These are phyloP conservation scores for Eucalyptus pauciflora DNA, from an alignment of 345 rosid genomes.

Conservation along the genomic window DNA sequence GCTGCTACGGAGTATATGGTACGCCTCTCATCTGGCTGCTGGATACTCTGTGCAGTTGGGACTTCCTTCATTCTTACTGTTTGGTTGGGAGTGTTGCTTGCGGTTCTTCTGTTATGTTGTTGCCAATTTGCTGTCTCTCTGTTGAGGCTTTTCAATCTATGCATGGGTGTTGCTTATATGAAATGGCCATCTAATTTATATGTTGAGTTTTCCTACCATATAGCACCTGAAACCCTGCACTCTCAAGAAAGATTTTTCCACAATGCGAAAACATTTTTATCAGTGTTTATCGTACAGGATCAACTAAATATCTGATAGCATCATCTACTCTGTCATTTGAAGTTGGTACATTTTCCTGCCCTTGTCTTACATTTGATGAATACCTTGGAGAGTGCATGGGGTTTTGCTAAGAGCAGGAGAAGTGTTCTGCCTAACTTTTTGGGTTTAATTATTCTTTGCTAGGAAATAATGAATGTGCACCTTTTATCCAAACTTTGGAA, in stretches of 20 bases:
- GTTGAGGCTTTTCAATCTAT: not conserved
- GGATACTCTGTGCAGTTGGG: not conserved
- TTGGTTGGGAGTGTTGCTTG: not conserved
- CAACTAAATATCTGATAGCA: not conserved
- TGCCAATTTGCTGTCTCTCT: not conserved
- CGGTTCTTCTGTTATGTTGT: not conserved
- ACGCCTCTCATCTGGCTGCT: not conserved
- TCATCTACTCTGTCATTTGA: not conserved
- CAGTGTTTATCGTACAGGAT: not conserved
- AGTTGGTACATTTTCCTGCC: not conserved
- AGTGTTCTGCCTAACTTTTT: not conserved
- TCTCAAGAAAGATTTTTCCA: not conserved
- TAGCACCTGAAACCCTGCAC: not conserved
- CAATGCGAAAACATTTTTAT: not conserved
- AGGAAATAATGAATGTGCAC: not conserved
- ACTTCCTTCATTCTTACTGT: not conserved
- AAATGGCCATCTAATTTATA: not conserved
- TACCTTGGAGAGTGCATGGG: not conserved
- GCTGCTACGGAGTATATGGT: conserved; percentile 58
- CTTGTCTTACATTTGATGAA: not conserved
- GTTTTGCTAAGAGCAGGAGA: not conserved
- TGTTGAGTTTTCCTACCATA: not conserved
- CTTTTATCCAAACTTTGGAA: not conserved
- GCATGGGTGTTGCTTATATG: not conserved
- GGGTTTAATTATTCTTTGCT: not conserved